Percentiles rank a stretch among this genome's conserved stretches.
phyloP scores from a whole-genome alignment of 768 basidiomycete genomes.

The Holtermannia corniformis region DNA sequence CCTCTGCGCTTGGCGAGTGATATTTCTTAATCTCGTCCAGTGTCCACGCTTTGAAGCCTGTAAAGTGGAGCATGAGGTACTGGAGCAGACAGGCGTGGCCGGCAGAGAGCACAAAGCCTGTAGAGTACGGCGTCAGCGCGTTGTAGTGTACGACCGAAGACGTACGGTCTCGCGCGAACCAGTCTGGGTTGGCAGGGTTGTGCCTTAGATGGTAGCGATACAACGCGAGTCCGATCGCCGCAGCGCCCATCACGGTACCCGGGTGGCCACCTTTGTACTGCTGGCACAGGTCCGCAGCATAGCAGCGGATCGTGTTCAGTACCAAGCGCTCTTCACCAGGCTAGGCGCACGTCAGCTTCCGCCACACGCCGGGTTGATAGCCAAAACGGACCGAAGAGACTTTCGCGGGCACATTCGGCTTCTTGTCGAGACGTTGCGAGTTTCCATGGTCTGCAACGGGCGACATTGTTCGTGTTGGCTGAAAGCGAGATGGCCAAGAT shows the following conservation, averaged over 20 bases:
- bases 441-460: slow-evolving; percentile 1
- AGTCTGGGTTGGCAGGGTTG: slow-evolving; percentile 41
- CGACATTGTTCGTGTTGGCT: too few species aligned
- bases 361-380: neutral
- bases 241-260: slow-evolving; percentile 42
- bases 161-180: slow-evolving; percentile 40
- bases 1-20: slow-evolving; percentile 30
- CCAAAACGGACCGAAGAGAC: slow-evolving; percentile 12
- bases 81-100: slow-evolving; percentile 41
- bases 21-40: slow-evolving; percentile 38
- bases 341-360: slow-evolving; percentile 2
- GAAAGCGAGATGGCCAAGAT: neutral
- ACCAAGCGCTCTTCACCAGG: slow-evolving; percentile 29
- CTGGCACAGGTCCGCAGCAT: slow-evolving; percentile 38
- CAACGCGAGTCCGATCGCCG: slow-evolving; percentile 38
- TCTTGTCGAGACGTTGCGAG: slow-evolving; percentile 5
- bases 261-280: slow-evolving; percentile 41
- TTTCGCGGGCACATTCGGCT: slow-evolving; percentile 8
- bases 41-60: slow-evolving; percentile 39
- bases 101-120: slow-evolving; percentile 36
- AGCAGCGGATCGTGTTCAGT: slow-evolving; percentile 36
- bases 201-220: slow-evolving; percentile 37
- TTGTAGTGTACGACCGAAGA: neutral
- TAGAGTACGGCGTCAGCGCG: neutral
- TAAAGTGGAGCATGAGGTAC: slow-evolving; percentile 39